Conservation (phyloP, 2,329 filamentous ascomycete species). For the Clathrospora elynae region DNA sequence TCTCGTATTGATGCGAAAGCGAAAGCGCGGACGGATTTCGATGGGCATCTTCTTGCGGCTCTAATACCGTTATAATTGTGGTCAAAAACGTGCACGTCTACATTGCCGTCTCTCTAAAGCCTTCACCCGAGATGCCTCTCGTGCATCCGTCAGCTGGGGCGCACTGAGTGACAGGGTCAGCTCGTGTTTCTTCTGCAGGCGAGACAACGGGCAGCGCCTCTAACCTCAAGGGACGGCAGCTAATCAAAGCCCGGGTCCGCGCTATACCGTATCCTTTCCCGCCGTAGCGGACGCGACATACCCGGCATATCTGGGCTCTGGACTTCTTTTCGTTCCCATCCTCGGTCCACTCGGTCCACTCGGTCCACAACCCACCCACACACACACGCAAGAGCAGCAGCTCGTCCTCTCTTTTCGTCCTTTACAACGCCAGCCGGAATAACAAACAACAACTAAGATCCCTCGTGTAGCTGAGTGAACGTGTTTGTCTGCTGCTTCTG, state of each 20-base stretch:
- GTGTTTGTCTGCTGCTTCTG: constrained; percentile 18
- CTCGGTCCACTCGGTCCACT: too few species aligned
- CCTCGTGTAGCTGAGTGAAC: too few species aligned
- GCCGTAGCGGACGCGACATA: constrained; percentile 16
- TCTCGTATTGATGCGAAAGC: too few species aligned
- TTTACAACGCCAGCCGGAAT: constrained; percentile 5
- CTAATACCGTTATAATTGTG: too few species aligned
- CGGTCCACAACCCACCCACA: too few species aligned
- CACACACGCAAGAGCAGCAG: constrained; percentile 16
- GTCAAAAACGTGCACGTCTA: too few species aligned
- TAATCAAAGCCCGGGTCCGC: constrained; percentile 25
- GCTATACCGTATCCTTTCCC: constrained; percentile 14
- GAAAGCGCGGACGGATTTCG: too few species aligned
- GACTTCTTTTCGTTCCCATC: constrained; percentile 6
- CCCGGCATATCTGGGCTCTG: constrained; percentile 8
- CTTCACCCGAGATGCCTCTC: too few species aligned
- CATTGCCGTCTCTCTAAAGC: too few species aligned
- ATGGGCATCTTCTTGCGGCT: too few species aligned
- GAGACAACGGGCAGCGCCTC: constrained; percentile 8
- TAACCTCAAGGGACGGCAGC: constrained; percentile 18
- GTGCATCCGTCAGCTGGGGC: too few species aligned
- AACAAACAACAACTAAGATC: neutral
- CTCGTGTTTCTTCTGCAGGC: constrained; percentile 18
- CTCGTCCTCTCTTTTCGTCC: constrained; percentile 34
- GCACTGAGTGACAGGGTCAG: too few species aligned